Base-by-base conservation (phyloP, 371 early-diverging fungal genomes). In the Conidiobolus incongruus region DNA sequence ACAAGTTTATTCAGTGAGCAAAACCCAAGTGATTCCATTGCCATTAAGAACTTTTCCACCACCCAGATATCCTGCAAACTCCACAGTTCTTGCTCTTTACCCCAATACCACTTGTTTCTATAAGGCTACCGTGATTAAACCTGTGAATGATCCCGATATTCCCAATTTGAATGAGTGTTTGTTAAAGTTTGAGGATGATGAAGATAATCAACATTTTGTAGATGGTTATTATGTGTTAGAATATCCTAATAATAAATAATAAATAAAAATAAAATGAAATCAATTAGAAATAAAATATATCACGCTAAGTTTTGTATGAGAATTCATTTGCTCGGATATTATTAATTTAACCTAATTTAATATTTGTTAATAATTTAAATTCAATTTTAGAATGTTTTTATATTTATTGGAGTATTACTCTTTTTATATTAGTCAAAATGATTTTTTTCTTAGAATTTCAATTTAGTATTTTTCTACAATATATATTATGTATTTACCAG, bases 51-150 rank as follows among this genome's bases (percentile, higher is more conserved):
- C 53, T 56, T 13, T 50, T 45, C 11, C 42, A 49, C 5, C 38
- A 54, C 20, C 51, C 2, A 75, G 82, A 51, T 66, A 80, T 46
- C 57, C 68, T 8, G 54, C 60, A 20, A 73, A 70, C 1, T 68
- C 70, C 30, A 68, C 68, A 22, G 82, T 87, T 11, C 54, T 87
- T 35, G 86, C 86, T 3, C 55, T 87, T 21, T 90, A 83, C 54
- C 87, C 87, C 2, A 64, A 68, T 0, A 86, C 81, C 4, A 84
- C 82, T 1, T 82, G 80, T 47, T 89, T 87, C 49, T 89, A 88
- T 55, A 68, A 72, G 46, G 89, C 79, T 0, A 63, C 58, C 4
- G 80, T 86, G 0, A 58, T 75, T 0, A 47, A 58, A 3, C 66
- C 81, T 6, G 26, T 26, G 3, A 26, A 26, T 26, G 26, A 26